Evolutionary conservation across 2,329 filamentous ascomycete genomes (phyloP).

Genomic region (Elsinoe arachidis): DNA sequence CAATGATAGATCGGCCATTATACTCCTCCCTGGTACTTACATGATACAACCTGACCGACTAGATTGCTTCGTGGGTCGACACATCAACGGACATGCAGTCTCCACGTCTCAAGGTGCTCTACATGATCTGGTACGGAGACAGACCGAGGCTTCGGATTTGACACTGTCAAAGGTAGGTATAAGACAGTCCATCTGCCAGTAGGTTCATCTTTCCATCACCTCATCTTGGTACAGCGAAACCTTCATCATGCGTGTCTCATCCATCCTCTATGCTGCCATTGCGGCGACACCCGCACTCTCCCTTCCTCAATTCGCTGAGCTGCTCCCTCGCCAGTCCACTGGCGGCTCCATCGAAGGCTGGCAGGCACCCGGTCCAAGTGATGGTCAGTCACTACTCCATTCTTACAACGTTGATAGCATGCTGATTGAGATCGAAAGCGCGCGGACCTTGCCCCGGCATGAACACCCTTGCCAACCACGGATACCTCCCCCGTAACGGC

Average conservation of each 20-base stretch:
- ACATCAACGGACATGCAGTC: constrained; percentile 5
- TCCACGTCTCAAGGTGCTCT: constrained; percentile 1
- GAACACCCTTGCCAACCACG: constrained; percentile 22
- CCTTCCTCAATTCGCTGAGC: constrained; percentile 1
- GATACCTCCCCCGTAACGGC: constrained; percentile 20
- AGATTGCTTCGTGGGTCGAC: constrained; percentile 7
- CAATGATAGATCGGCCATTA: constrained; percentile 1
- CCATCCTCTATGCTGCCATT: neutral
- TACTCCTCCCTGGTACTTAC: neutral
- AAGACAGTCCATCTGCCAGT: neutral
- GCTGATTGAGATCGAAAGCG: constrained; percentile 14
- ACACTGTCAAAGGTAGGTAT: constrained; percentile 4
- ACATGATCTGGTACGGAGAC: neutral
- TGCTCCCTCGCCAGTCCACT: constrained; percentile 3
- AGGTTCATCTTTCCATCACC: neutral
- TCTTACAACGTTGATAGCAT: too few species aligned
- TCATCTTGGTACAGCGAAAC: neutral
- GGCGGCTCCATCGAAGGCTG: constrained; percentile 6
- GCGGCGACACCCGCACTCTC: neutral
- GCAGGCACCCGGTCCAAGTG: neutral
- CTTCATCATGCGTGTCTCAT: constrained; percentile 1
- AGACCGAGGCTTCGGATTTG: neutral
- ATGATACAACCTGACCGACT: constrained; percentile 3
- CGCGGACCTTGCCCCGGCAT: constrained; percentile 23
- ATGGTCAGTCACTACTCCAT: neutral